Base-by-base conservation (phyloP, 2,329 filamentous ascomycete genomes). In the Aspergillus unguis region DNA sequence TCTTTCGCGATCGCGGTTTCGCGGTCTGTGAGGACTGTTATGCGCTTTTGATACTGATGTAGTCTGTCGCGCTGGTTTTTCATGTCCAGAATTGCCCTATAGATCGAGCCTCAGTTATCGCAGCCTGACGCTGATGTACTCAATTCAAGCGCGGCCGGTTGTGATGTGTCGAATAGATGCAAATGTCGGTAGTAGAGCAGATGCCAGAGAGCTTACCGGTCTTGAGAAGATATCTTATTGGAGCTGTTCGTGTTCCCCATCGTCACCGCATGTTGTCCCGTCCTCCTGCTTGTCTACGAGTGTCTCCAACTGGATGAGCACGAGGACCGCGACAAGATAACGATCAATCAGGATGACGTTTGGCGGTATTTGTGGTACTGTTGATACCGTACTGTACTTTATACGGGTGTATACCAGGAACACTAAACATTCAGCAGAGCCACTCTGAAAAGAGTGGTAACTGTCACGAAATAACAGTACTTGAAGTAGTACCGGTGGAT, bases 41-140 rank as follows among this genome's bases (percentile, higher is more conserved):
- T 94, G 65, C 89, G 88, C 66, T 88, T 87, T 74, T 96, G 92
- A 77, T 97, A 97, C 71, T 95, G 91, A 67, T 95, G 92, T 3
- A 99, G 86, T 73, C 91, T 95, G 79, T 99, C 94, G 72, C 94
- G 92, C 77, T 97, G 92, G 74, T 85, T 90, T 78, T 97, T 97
- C 77, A 97, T 88, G 75, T 97, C 92, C 66, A 97, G 87, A 74
- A 97, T 96, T 55, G 92, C 92, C 77, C 92, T 96, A 33, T 32
- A 7, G 17, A 17, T 17, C 17, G 17, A 17, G 17, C 17, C 17
- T 17, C 17, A 17, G 17, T 17, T 17, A 17, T 17, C 17, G 17
- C 17, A 17, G 17, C 17, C 17, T 17, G 17, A 17, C 17, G 17
- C 17, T 17, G 17, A 17, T 17, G 17, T 17, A 17, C 17, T 17